Percentiles rank a stretch among this genome's conserved stretches.
These are phyloP conservation scores for Jatropha podagrica DNA, from an alignment of 441 rosid genomes.

Conservation along the genomic window DNA sequence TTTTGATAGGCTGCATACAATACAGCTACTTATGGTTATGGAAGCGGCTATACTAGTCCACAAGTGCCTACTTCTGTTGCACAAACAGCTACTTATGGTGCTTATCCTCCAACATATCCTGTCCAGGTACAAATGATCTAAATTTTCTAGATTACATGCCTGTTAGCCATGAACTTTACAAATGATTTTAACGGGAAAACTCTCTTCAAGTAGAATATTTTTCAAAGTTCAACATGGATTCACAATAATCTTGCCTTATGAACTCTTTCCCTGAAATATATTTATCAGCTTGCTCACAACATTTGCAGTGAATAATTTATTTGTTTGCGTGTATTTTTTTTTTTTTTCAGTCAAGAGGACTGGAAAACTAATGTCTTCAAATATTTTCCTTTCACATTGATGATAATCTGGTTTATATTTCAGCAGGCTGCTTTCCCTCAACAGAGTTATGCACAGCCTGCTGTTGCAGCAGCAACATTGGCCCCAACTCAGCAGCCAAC, in stretches of 20 bases:
- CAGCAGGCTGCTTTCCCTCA: conserved; percentile 64
- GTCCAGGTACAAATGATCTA: conserved; percentile 53
- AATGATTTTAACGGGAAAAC: not conserved
- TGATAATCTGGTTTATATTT: conserved; percentile 9
- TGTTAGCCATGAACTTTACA: not conserved
- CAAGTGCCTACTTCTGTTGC: conserved; percentile 67
- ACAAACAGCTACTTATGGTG: conserved; percentile 69
- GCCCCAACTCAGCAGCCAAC: conserved; percentile 67
- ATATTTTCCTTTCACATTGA: not conserved
- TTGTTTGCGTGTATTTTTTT: not conserved
- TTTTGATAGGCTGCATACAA: conserved; percentile 67
- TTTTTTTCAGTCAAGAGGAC: not conserved
- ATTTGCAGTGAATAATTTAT: not conserved
- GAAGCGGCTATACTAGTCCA: conserved; percentile 58
- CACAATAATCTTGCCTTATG: not conserved
- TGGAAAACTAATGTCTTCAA: not conserved
- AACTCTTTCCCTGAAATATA: not conserved
- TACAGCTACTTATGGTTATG: conserved; percentile 62
- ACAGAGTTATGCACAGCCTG: conserved; percentile 75
- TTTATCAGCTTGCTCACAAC: not conserved
- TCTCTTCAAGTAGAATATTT: not conserved
- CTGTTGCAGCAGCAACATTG: conserved; percentile 48
- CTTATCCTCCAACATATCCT: conserved; percentile 80
- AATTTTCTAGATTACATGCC: not conserved
- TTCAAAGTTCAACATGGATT: not conserved